Evolutionary conservation across 306 rosid species (phyloP).

Genomic region (Medicago lupulina): DNA sequence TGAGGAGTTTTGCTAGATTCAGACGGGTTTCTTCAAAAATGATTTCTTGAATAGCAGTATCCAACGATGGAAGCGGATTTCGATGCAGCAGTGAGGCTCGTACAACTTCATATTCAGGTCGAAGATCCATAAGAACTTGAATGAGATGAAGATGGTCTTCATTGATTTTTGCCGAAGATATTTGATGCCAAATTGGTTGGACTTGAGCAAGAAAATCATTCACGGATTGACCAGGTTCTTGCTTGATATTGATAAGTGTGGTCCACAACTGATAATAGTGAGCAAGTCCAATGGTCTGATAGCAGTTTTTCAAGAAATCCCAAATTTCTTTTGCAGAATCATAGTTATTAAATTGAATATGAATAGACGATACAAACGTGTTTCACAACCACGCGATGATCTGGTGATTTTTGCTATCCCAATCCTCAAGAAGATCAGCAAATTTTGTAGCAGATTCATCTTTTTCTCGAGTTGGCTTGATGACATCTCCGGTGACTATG

Average conservation of each 20-base stretch:
- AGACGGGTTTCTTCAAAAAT: not conserved
- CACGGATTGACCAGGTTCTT: not conserved
- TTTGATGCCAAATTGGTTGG: not conserved
- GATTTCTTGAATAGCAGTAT: not conserved
- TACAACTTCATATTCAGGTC: not conserved
- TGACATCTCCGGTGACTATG: not conserved
- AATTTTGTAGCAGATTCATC: not conserved
- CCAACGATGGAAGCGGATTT: not conserved
- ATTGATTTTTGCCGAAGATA: not conserved
- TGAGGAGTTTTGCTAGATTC: not conserved
- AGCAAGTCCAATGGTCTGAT: conserved; percentile 1
- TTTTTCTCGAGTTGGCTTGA: not conserved
- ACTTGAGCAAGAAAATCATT: not conserved
- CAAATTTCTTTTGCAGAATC: not conserved
- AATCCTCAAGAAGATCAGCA: not conserved
- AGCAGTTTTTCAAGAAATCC: not conserved
- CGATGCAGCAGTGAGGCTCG: not conserved
- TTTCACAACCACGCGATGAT: not conserved
- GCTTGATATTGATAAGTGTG: not conserved
- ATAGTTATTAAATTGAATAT: not conserved
- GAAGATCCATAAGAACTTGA: not conserved
- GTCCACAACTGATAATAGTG: conserved; percentile 18
- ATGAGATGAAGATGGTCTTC: not conserved
- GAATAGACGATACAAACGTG: not conserved
- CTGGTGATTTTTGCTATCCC: not conserved